Base-by-base conservation (phyloP, 805 yeast genomes). In the Lipomyces yamanashiensis region DNA sequence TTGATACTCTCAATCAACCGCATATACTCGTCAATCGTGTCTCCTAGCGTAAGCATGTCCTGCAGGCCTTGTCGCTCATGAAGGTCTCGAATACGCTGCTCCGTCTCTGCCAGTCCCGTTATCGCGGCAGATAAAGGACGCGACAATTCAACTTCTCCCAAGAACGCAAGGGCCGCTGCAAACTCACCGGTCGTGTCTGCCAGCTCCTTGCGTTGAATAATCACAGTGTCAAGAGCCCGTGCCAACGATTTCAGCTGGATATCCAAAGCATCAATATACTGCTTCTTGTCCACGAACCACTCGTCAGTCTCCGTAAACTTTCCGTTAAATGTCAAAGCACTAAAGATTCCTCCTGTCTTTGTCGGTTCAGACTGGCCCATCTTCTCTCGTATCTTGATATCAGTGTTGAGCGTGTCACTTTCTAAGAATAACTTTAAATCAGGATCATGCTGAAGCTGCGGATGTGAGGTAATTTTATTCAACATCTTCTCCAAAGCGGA, bases 401-500 rank as follows among this genome's bases (percentile, higher is more conserved):
- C 92, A 62, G 79, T 80, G 2, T 80, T 69, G 71, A 95, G 90
- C 67, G 89, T 83, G 34, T 85, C 87, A 67, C 91, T 85, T 56
- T 88, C 87, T 70, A 95, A 78, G 73, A 95, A 95, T 77, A 90
- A 80, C 40, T 85, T 76, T 64, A 92, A 88, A 73, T 91, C 98
- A 1, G 81, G 78, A 75, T 95, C 98, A 43, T 78, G 80, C 67
- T 86, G 87, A 53, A 95, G 78, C 0, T 72, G 72, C 0, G 84
- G 79, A 65, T 83, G 85, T 41, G 76, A 76, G 7, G 89, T 79
- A n/a, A 90, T 87, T 72, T 88, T 89, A 43, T 75, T 77, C 63
- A 95, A 81, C 99, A 95, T 95, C 70, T 82, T 85, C 73, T 93
- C 97, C 72, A 95, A 80, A 5, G 93, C 90, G 28, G 87, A 79